Base-by-base conservation (phyloP, 305 asterid species). In the Petunia hybrid region DNA sequence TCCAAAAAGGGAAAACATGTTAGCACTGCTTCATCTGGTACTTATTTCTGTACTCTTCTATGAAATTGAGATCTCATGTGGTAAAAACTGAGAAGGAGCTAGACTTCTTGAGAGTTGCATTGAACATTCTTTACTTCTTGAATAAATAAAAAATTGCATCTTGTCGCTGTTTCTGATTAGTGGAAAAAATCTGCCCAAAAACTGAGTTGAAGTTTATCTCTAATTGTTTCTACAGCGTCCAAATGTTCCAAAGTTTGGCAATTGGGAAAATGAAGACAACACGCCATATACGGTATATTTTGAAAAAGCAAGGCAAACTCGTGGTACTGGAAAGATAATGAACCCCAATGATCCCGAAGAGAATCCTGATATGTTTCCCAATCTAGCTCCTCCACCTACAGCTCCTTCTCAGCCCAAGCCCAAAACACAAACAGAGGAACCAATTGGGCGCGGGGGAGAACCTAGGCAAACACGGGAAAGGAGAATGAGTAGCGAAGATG, bases 261-360 rank as follows among this genome's bases (percentile, higher is more conserved):
- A 88, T 84, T 91, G 96, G 96, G 96, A 90, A 40, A 86, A 82
- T 46, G 89, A 86, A 4, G 89, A 83, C n/a, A 82, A 79, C 45
- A 91, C 87, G 35, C 93, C 93, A 39, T 90, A 90, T 91, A 91
- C 97, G 0, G 85, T 90, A 22, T 91, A 83, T 88, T 91, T 91
- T 67, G 94, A 91, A 42, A 89, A 91, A 83, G 97, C 97, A 39
- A 88, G 97, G 67, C 87, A 91, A 85, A 86, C 65, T 8, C 77
- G 59, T 57, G 91, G 90, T 39, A 73, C 78, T 51, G 94, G 92
- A 6, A 90, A 88, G 81, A 86, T 91, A 81, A 89, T 89, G 7
- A 91, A 91, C 62, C 93, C 96, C 6, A 91, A 90, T 16, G 96
- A 91, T 57, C 96, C 96, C 39, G 83, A 79, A 83, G 88, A 91